phyloP scores from a whole-genome alignment of 257 asterid genomes.

The Cynanchum wilfordii region DNA sequence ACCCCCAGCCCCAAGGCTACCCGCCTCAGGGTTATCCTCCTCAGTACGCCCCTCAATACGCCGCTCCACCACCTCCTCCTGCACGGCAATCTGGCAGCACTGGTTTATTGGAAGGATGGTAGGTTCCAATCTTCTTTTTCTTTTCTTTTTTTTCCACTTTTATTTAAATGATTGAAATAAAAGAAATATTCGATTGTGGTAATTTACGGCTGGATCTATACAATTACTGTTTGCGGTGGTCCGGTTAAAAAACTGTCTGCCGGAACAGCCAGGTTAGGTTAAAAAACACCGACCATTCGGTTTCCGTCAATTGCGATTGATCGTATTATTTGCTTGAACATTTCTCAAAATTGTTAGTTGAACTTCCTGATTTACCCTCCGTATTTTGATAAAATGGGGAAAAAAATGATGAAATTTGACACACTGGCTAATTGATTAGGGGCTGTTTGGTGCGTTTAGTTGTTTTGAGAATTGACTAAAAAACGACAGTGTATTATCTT shows the following conservation, averaged over 20 bases:
- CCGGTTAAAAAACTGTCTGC: neutral
- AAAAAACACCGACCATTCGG: no score
- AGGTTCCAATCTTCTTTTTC: neutral
- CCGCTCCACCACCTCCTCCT: conserved; percentile 33
- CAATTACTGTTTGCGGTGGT: neutral
- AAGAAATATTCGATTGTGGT: neutral
- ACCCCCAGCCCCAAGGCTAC: conserved; percentile 26
- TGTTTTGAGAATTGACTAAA: neutral
- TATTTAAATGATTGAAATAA: neutral
- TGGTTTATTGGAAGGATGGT: conserved; percentile 38
- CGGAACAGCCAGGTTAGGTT: neutral
- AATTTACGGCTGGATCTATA: neutral
- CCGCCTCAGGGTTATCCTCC: conserved; percentile 37
- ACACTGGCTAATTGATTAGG: neutral
- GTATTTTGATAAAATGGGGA: neutral
- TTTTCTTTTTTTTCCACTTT: neutral
- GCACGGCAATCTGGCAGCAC: conserved; percentile 18
- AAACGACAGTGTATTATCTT: neutral
- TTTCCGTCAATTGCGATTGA: neutral
- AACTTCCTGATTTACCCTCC: neutral
- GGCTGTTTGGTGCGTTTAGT: neutral
- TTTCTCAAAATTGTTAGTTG: neutral
- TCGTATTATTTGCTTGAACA: neutral
- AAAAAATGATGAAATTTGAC: neutral
- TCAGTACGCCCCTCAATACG: conserved; percentile 39